phyloP scores from a whole-genome alignment of 768 basidiomycete genomes.

The Phaeotremella skinneri region DNA sequence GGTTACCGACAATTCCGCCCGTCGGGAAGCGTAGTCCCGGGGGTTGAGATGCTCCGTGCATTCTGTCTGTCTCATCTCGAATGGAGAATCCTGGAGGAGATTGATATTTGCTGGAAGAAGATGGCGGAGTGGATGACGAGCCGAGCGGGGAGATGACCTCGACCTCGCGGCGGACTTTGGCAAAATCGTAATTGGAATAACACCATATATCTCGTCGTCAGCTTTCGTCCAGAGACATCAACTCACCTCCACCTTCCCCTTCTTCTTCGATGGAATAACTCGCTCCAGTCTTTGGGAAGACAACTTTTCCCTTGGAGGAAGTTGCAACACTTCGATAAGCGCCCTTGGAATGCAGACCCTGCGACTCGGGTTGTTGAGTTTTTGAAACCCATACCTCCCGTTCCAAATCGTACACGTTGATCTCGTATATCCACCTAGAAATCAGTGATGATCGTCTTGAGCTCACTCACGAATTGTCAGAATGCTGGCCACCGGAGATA shows the following conservation, averaged over 20 bases:
- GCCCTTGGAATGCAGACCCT: constrained; percentile 83
- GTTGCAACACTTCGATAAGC: constrained; percentile 93
- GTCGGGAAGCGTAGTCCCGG: constrained; percentile 96
- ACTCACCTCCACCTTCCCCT: constrained; percentile 41
- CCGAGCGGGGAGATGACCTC: constrained; percentile 74
- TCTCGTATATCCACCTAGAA: constrained; percentile 75
- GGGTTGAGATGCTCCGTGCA: constrained; percentile 74
- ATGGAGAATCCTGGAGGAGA: constrained; percentile 63
- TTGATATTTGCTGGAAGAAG: constrained; percentile 21
- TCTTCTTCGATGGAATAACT: constrained; percentile 62
- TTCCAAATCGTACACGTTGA: constrained; percentile 80
- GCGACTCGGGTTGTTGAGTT: constrained; percentile 63
- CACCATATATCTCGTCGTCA: constrained; percentile 80
- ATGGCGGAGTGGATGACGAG: background rate
- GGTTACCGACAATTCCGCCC: constrained; percentile 80
- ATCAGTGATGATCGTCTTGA: background rate
- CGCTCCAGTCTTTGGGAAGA: constrained; percentile 65
- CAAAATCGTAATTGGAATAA: constrained; percentile 89
- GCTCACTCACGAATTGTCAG: constrained; percentile 62
- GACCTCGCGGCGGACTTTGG: constrained; percentile 88
- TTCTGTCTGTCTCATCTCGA: constrained; percentile 72
- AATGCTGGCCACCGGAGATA: constrained; percentile 92
- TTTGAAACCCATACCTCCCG: constrained; percentile 66
- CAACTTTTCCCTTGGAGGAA: constrained; percentile 67
- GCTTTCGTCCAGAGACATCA: constrained; percentile 65